These are phyloP conservation scores for Pseudocercospora crystallina DNA, from an alignment of 2,329 filamentous ascomycete genomes.

Conservation along the genomic window DNA sequence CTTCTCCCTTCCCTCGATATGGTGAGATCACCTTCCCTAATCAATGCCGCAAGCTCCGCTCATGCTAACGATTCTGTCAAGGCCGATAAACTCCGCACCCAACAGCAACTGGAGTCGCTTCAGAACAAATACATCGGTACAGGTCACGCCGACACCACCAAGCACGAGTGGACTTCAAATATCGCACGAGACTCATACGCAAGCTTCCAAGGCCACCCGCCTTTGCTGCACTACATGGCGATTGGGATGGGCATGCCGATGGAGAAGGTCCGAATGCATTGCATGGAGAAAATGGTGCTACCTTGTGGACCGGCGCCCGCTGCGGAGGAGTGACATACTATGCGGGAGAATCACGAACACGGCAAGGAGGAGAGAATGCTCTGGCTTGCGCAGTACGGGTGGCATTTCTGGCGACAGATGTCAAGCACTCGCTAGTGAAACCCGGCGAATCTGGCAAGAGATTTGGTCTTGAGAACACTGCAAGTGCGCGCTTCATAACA, in stretches of 20 bases:
- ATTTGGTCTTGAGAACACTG: too few species aligned
- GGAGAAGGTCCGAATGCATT: conserved; percentile 73
- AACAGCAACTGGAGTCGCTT: conserved; percentile 95
- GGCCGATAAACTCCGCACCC: conserved; percentile 97
- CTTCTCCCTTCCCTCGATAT: too few species aligned
- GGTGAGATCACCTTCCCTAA: too few species aligned
- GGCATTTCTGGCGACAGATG: too few species aligned
- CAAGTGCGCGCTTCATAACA: too few species aligned
- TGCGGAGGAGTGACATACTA: conserved; percentile 24
- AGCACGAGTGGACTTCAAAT: conserved; percentile 96
- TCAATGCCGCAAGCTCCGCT: too few species aligned
- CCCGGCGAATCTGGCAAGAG: too few species aligned
- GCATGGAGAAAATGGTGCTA: conserved; percentile 74
- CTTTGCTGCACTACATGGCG: conserved; percentile 82
- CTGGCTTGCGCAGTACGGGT: too few species aligned
- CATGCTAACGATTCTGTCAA: background rate
- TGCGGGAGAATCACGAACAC: too few species aligned
- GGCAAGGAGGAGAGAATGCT: too few species aligned
- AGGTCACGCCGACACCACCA: conserved; percentile 92
- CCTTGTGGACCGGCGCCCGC: conserved; percentile 51
- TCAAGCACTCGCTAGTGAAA: too few species aligned
- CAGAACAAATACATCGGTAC: conserved; percentile 96
- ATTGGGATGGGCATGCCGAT: conserved; percentile 80
- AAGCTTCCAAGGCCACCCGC: conserved; percentile 84
- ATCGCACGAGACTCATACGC: conserved; percentile 91